A percentile compares a stretch with the other conserved stretches of the same genome.
Evolutionary conservation across 2,329 filamentous ascomycete genomes (phyloP).

Genomic region (Leptographium radiaticola): DNA sequence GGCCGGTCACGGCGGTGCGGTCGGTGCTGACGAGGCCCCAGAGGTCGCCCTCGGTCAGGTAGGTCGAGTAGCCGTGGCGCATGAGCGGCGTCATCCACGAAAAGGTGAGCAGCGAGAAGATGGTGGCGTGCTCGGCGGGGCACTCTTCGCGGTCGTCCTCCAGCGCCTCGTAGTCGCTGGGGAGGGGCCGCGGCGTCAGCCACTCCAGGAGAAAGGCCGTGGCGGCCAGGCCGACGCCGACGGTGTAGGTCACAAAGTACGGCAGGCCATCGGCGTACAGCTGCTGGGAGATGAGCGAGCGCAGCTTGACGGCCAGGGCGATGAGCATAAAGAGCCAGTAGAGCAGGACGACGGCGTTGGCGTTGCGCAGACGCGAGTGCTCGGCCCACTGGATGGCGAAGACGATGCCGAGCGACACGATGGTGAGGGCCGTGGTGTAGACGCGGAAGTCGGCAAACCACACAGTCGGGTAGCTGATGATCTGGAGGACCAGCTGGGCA

Average conservation of each 20-base stretch:
- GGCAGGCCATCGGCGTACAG: constrained; percentile 51
- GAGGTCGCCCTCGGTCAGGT: constrained; percentile 83
- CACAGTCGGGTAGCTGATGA: constrained; percentile 51
- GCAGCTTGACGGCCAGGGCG: constrained; percentile 67
- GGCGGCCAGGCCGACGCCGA: constrained; percentile 56
- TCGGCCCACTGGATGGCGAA: constrained; percentile 77
- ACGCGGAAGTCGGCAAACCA: constrained; percentile 78
- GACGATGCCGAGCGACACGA: constrained; percentile 60
- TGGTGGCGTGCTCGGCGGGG: constrained; percentile 77
- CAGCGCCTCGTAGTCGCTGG: constrained; percentile 43
- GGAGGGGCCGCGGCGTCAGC: constrained; percentile 64
- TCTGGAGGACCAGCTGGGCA: constrained; percentile 64
- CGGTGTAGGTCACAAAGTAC: constrained; percentile 67
- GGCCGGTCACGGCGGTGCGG: constrained; percentile 61
- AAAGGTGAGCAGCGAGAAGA: constrained; percentile 90
- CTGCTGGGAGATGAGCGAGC: constrained; percentile 70
- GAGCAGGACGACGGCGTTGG: constrained; percentile 79
- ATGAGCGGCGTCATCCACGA: constrained; percentile 99
- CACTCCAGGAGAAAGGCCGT: constrained; percentile 71
- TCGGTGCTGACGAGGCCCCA: constrained; percentile 81
- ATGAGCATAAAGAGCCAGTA: constrained; percentile 86
- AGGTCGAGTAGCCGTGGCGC: constrained; percentile 86
- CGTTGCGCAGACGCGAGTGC: constrained; percentile 67
- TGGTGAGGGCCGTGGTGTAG: constrained; percentile 62
- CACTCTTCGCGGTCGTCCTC: constrained; percentile 46